Base-by-base conservation (phyloP, 495 filamentous ascomycete species). In the Thozetella sp. region DNA sequence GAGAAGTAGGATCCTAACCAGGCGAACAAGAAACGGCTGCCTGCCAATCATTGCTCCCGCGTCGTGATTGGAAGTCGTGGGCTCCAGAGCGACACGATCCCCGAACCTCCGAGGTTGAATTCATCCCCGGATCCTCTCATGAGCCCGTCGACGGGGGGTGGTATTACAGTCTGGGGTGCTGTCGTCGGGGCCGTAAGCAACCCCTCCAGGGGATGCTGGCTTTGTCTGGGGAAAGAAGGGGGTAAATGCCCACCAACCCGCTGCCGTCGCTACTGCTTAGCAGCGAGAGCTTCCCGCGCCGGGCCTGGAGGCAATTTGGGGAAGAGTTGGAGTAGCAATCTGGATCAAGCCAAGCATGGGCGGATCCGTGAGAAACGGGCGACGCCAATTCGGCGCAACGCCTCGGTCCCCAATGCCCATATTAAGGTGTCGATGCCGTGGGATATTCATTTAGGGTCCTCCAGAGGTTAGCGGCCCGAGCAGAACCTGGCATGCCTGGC, bases 361-460 rank as follows among this genome's bases (percentile, higher is more conserved):
- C n/a, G n/a, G 43, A 19, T 20, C 11, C 43, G 9, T 48, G n/a
- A 19, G 43, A 48, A 48, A 48, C 43, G n/a, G 9, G 43, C 10
- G 43, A 11, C 20, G 43, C 43, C 43, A 48, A 48, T 48, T 48
- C n/a, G 43, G 43, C 20, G 43, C 43, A 19, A 19, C 43, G 3
- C 3, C n/a, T 48, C 3, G 43, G 3, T n/a, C 43, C 43, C n/a
- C 43, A 48, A 13, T 11, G 43, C 43, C n/a, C 43, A 48, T 48
- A 48, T 48, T 48, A 19, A 48, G 43, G 3, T 48, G 43, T 48
- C 43, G 43, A 48, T 48, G 43, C 43, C 43, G 43, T 48, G n/a
- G 43, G 43, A 48, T 48, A 3, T 48, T 48, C 43, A 48, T 48
- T 48, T 48, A n/a, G n/a, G n/a, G 11, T 48, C 43, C 43, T 10